These are phyloP conservation scores for Metschnikowia cubensis DNA, from an alignment of 805 yeast genomes.

Conservation along the genomic window DNA sequence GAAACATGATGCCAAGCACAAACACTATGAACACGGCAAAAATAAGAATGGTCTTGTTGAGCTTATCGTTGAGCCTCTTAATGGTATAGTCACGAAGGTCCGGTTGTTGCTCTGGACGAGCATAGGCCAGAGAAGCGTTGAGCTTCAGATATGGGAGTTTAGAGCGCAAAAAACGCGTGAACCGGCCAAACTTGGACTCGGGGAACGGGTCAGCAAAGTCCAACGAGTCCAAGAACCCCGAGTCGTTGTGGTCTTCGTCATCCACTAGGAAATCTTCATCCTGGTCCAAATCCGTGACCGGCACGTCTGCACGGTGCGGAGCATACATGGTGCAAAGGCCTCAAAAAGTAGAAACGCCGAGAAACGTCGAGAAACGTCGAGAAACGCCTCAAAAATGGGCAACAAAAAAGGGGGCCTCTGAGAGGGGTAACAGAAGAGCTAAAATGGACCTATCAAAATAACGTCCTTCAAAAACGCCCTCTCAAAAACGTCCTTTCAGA, in stretches of 20 bases:
- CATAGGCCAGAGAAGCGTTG: neutral
- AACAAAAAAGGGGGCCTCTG: too few relatives aligned
- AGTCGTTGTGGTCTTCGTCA: slow-evolving; percentile 10
- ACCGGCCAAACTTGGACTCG: neutral
- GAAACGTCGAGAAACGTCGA: too few relatives aligned
- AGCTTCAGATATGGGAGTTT: slow-evolving; percentile 1
- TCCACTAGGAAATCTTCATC: slow-evolving; percentile 32
- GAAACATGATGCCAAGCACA: slow-evolving; percentile 9
- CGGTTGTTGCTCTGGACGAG: neutral
- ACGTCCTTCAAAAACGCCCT: too few relatives aligned
- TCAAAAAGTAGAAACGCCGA: too few relatives aligned
- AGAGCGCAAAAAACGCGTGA: neutral
- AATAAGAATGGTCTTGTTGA: slow-evolving; percentile 16
- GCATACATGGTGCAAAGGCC: slow-evolving; percentile 3
- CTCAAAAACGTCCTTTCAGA: too few relatives aligned
- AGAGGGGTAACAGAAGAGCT: too few relatives aligned
- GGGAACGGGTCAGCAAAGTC: slow-evolving; percentile 1
- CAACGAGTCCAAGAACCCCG: slow-evolving; percentile 16
- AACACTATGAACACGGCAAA: slow-evolving; percentile 12
- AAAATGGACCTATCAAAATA: too few relatives aligned
- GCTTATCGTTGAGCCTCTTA: slow-evolving; percentile 21
- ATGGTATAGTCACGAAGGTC: slow-evolving; percentile 23
- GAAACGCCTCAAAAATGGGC: too few relatives aligned
- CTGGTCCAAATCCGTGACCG: slow-evolving; percentile 51
- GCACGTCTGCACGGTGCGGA: slow-evolving; percentile 47